A percentile compares a stretch with the other conserved stretches of the same genome.
These are phyloP conservation scores for Calendula officinalis DNA, from an alignment of 129 eudicot species.

Conservation along the genomic window DNA sequence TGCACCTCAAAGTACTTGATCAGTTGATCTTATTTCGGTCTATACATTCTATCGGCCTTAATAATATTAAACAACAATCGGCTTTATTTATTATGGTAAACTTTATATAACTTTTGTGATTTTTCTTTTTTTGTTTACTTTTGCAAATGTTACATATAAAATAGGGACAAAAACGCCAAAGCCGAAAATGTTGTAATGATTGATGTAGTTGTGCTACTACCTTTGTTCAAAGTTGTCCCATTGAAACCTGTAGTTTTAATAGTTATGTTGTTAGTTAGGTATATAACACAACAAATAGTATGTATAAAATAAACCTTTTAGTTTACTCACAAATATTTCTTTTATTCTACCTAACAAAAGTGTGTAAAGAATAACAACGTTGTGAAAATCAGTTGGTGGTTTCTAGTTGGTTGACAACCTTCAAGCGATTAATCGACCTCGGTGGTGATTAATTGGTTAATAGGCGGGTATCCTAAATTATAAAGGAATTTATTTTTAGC, in stretches of 20 bases:
- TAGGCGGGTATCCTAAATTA: too few species aligned
- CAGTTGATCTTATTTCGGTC: constrained; percentile 20
- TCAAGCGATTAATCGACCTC: too few species aligned
- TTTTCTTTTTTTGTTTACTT: not conserved
- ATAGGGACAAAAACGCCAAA: constrained; percentile 25
- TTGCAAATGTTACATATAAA: constrained; percentile 13
- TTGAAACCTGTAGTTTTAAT: constrained; percentile 36
- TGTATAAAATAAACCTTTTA: too few species aligned
- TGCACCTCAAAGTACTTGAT: constrained; percentile 22
- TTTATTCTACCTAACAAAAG: too few species aligned
- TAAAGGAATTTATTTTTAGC: too few species aligned
- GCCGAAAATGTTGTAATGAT: constrained; percentile 18
- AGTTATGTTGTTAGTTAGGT: not conserved
- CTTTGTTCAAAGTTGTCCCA: constrained; percentile 29
- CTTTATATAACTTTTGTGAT: not conserved
- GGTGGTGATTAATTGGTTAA: too few species aligned
- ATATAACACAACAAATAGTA: not conserved
- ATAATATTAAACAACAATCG: constrained; percentile 16
- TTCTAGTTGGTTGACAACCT: too few species aligned
- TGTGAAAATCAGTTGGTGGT: too few species aligned
- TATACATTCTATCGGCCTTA: constrained; percentile 24
- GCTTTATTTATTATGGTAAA: constrained; percentile 7
- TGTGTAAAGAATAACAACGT: too few species aligned
- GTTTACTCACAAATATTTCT: too few species aligned
- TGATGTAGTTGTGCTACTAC: constrained; percentile 19